Conservation (phyloP, 1,284 basidiomycete species). For the Veloboletus limbatus region DNA sequence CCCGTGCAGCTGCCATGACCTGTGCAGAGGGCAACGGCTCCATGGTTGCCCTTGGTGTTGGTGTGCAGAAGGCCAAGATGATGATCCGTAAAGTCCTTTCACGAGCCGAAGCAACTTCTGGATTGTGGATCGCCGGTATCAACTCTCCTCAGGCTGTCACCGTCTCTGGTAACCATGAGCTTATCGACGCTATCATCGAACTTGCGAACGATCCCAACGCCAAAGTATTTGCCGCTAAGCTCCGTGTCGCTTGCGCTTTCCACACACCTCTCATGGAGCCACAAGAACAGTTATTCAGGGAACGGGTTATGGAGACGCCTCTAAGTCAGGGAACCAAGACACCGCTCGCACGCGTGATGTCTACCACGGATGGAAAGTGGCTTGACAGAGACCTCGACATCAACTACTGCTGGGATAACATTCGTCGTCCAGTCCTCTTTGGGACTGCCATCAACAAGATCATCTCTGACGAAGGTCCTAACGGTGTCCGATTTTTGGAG, state of each 20-base stretch:
- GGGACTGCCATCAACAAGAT: slow-evolving; percentile 33
- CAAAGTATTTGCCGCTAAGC: slow-evolving; percentile 30
- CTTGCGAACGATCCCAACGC: slow-evolving; percentile 29
- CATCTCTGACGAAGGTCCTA: slow-evolving; percentile 26
- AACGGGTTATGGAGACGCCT: slow-evolving; percentile 15
- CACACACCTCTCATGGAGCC: slow-evolving; percentile 34
- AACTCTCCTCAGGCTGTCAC: slow-evolving; percentile 34
- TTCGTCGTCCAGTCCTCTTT: slow-evolving; percentile 32
- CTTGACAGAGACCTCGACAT: slow-evolving; percentile 22
- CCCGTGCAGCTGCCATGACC: slow-evolving; percentile 32
- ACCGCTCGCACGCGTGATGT: slow-evolving; percentile 29
- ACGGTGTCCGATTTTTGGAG: slow-evolving; percentile 29
- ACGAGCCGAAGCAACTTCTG: slow-evolving; percentile 22
- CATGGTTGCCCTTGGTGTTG: slow-evolving; percentile 34
- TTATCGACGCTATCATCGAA: slow-evolving; percentile 27
- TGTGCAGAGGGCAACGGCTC: slow-evolving; percentile 32
- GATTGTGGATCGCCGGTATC: slow-evolving; percentile 33
- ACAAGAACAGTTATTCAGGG: slow-evolving; percentile 31
- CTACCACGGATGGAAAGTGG: slow-evolving; percentile 32
- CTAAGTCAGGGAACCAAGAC: slow-evolving; percentile 21
- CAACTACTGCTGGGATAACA: slow-evolving; percentile 33
- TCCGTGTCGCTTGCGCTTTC: slow-evolving; percentile 30
- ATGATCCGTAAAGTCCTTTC: slow-evolving; percentile 33
- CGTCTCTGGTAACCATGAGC: slow-evolving; percentile 28
- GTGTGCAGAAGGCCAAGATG: slow-evolving; percentile 30